These are phyloP conservation scores for Tricholoma sp. DNA, from an alignment of 768 basidiomycete genomes.

Conservation along the genomic window DNA sequence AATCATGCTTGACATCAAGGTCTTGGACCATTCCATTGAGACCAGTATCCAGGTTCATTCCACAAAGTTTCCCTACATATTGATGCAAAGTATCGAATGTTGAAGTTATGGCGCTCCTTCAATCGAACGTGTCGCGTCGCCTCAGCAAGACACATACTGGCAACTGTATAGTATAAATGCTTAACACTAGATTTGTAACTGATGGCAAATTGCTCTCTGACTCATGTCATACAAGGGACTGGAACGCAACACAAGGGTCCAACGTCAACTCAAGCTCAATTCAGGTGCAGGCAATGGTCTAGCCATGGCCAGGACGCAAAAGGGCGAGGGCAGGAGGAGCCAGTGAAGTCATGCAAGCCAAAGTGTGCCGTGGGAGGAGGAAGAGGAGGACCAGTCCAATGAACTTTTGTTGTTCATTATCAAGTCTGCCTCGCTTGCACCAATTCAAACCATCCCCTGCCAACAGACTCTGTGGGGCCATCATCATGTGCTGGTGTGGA, in stretches of 20 bases:
- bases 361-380: slow-evolving; percentile 10
- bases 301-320: slow-evolving; percentile 24
- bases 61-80: too few species aligned
- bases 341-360: slow-evolving; percentile 17
- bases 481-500: slow-evolving; percentile 17
- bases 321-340: slow-evolving; percentile 14
- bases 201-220: too few species aligned
- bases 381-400: slow-evolving; percentile 14
- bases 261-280: slow-evolving; percentile 12
- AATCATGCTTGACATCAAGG: too few species aligned
- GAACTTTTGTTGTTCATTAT: slow-evolving; percentile 17
- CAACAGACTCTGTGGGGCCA: slow-evolving; percentile 15
- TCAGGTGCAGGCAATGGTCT: slow-evolving; percentile 28
- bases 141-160: too few species aligned
- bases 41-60: too few species aligned
- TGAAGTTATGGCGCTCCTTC: too few species aligned
- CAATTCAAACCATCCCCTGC: slow-evolving; percentile 22
- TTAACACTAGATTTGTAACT: too few species aligned
- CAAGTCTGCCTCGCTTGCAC: slow-evolving; percentile 21
- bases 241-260: slow-evolving; percentile 5
- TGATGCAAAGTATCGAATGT: too few species aligned
- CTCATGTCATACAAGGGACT: slow-evolving; percentile 5
- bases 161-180: too few species aligned
- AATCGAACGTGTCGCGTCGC: too few species aligned
- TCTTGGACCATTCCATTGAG: too few species aligned